Conservation (phyloP, 139 green algal genomes). For the Monoraphidium neglectum region DNA sequence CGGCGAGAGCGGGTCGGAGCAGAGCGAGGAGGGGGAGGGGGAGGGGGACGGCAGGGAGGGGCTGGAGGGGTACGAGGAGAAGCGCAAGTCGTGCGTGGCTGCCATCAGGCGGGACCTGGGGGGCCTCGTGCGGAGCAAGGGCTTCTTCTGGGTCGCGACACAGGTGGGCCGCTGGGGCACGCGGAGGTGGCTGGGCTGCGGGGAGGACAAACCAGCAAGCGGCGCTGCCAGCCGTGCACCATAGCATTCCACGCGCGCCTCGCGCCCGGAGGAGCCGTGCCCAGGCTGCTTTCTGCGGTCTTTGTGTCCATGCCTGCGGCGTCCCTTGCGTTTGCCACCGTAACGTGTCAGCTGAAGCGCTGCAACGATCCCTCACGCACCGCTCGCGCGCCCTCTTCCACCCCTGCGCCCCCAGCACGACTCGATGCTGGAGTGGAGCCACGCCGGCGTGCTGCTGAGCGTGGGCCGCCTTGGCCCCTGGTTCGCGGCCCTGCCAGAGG, state of each 20-base stretch:
- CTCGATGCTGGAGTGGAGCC: constrained; percentile 48
- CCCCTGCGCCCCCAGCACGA: neutral
- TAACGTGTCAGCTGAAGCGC: too few relatives aligned
- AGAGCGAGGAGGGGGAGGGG: constrained; percentile 2
- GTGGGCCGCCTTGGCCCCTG: constrained; percentile 21
- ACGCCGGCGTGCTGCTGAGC: constrained; percentile 47
- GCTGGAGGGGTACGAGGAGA: constrained; percentile 8
- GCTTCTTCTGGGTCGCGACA: constrained; percentile 56
- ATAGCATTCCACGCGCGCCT: too few relatives aligned
- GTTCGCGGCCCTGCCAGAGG: constrained; percentile 23
- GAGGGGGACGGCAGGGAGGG: constrained; percentile 18
- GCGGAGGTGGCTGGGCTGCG: neutral
- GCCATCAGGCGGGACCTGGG: constrained; percentile 23
- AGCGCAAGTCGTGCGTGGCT: neutral
- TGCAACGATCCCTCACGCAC: too few relatives aligned
- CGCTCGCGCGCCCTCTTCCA: neutral
- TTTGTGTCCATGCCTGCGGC: too few relatives aligned
- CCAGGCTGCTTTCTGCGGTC: too few relatives aligned
- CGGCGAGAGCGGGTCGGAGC: neutral
- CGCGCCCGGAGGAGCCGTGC: too few relatives aligned
- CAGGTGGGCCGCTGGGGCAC: constrained; percentile 26
- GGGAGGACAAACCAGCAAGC: neutral
- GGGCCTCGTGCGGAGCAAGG: constrained; percentile 62
- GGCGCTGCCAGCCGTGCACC: too few relatives aligned
- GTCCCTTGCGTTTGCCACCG: too few relatives aligned